These are phyloP conservation scores for Clitopilus passeckerianus DNA, from an alignment of 768 basidiomycete genomes.

Conservation along the genomic window DNA sequence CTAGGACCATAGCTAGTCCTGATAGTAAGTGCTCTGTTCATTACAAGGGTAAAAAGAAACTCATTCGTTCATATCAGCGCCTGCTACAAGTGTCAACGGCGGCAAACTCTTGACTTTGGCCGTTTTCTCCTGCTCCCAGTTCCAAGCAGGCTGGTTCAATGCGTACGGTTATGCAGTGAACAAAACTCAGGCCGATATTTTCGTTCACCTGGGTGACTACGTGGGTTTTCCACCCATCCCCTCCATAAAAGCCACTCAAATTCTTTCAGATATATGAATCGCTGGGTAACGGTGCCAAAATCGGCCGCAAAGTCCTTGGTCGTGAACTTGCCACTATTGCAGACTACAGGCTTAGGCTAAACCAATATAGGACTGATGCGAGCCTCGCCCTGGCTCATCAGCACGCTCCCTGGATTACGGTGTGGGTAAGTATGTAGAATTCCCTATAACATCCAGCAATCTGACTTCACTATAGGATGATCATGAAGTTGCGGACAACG, in stretches of 20 bases:
- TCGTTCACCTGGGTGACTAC: constrained; percentile 58
- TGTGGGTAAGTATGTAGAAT: constrained; percentile 36
- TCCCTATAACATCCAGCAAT: background rate
- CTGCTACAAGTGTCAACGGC: constrained; percentile 42
- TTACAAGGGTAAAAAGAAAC: background rate
- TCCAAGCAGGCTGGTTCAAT: constrained; percentile 54
- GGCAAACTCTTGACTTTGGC: constrained; percentile 50
- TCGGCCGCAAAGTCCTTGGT: constrained; percentile 45
- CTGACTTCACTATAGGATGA: constrained; percentile 34
- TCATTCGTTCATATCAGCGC: constrained; percentile 23
- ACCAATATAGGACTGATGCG: constrained; percentile 48
- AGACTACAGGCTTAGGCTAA: constrained; percentile 48
- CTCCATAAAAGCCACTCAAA: background rate
- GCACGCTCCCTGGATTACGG: constrained; percentile 49
- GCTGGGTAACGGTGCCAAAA: constrained; percentile 35
- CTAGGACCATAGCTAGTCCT: constrained; percentile 43
- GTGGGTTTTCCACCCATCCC: constrained; percentile 21
- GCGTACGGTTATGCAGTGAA: constrained; percentile 53
- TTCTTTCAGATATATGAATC: constrained; percentile 41
- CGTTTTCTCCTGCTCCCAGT: constrained; percentile 56
- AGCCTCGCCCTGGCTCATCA: constrained; percentile 44
- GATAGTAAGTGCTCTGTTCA: constrained; percentile 29
- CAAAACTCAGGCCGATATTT: constrained; percentile 47
- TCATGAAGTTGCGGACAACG: constrained; percentile 51
- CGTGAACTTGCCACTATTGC: constrained; percentile 51